Base-by-base conservation (phyloP, 345 rosid genomes). In the Capsella bursapastoris region DNA sequence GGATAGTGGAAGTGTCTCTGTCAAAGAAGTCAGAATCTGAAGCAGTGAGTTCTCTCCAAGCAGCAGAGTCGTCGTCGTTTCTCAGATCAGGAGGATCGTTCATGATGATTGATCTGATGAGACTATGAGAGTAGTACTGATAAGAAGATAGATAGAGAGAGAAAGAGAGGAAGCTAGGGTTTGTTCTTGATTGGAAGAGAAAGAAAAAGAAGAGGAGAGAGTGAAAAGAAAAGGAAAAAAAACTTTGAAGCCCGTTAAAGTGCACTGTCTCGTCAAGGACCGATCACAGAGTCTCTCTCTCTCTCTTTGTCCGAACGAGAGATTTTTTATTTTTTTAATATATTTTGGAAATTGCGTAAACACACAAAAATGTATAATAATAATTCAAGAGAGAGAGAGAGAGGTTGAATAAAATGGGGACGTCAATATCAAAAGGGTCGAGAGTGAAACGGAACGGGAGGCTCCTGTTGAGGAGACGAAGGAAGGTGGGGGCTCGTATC, bases 1-100 rank as follows among this genome's bases (percentile, higher is more conserved):
- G 87, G 58, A 89, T 82, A 43, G 16, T 61, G 61, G 79, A 81
- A 68, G 84, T 88, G 44, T 82, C 81, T 57, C 74, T 66, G 18
- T 80, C 78, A 59, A 88, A 85, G 75, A 93, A 81, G 83, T 81
- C 89, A 10, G 92, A 75, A 75, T 82, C 85, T 57, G 78, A 32
- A 4, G 64, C 72, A 0, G 73, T 78, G 55, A 82, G 84, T 8
- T 75, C 44, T 83, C 84, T 78, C 83, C 83, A 64, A 16, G 80
- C 37, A 62, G 71, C 37, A 62, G 71, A 70, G 55, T 73, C 82
- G 4, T 73, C 82, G 4, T 70, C 51, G 51, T 47, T 51, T 25
- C 63, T 79, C 22, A 83, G 92, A 86, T 86, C 87, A 77, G 82
- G 60, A 73, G 68, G 71, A 68, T 82, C 82, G 15, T 28, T 82